Evolutionary conservation across 768 basidiomycete species (phyloP), one percentile per base, ranked within the genome.

Genomic region (Thelephora ganbajun): DNA sequence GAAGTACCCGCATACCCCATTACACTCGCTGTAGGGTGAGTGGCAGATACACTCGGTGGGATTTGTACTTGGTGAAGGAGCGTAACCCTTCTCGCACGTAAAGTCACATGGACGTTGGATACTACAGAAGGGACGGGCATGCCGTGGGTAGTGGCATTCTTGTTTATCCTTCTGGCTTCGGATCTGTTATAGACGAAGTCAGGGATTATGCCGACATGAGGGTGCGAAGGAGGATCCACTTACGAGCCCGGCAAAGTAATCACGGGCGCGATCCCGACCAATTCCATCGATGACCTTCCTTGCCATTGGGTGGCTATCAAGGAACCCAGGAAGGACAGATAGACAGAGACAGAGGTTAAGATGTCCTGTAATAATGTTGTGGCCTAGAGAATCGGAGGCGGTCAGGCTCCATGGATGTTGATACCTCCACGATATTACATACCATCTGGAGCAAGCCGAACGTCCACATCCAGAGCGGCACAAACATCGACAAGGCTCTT

Each of bases 101-200:
- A 63, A 67, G 45, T 51, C 52, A 33, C 66, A 69, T 12, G 52
- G 57, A 13, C 56, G 51, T 16, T 37, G 46, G 3, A 35, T 5
- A 5, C 53, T 51, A 45, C 57, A 60, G 4, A 54, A 22, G 11
- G 60, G 51, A 6, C 30, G 42, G 0, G 57, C 53, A 42, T 68
- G 62, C 14, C 44, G 48, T 6, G 67, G 67, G 48, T 62, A 66
- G 6, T 55, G 45, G 47, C 68, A 68, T 33, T 59, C 35, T 26
- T 54, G 33, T 33, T 51, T 48, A 35, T 58, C 56, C 0, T 42
- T 18, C 11, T 47, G 37, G 33, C 35, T 35, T 43, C 57, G 52
- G 45, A 66, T 55, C 66, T 65, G 33, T n/a, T 9, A 14, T 3
- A 4, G 12, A 7, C 7, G 14, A 48, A 35, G 20, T 39, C n/a